Conservation (phyloP, 768 basidiomycete genomes). For the Mycena venus region DNA sequence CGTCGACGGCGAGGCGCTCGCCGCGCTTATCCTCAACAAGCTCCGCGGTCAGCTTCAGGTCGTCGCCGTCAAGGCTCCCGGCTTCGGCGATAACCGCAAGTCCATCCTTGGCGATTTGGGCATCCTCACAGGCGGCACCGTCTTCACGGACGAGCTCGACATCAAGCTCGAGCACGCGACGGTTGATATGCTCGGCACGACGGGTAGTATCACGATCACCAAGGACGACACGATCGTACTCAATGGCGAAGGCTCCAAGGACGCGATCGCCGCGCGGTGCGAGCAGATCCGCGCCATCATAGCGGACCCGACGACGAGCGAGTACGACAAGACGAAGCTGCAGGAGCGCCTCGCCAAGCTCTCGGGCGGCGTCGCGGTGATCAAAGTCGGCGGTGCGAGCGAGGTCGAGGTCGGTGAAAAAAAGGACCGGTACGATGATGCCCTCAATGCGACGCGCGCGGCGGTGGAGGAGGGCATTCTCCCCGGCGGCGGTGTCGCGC, state of each 20-base stretch:
- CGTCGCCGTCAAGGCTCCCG: constrained; percentile 95
- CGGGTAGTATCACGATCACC: constrained; percentile 93
- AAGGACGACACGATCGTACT: constrained; percentile 98
- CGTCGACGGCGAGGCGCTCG: constrained; percentile 96
- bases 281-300: constrained; percentile 94
- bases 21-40: constrained; percentile 99
- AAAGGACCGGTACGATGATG: constrained; percentile 99
- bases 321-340: constrained; percentile 94
- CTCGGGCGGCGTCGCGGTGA: constrained; percentile 96
- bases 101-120: constrained; percentile 96
- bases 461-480: constrained; percentile 99
- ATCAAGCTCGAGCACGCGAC: constrained; percentile 96
- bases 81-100: constrained; percentile 99
- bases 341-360: constrained; percentile 98
- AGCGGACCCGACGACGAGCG: constrained; percentile 86
- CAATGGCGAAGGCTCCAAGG: constrained; percentile 94
- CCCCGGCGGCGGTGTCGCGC: constrained; percentile 95
- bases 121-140: constrained; percentile 97
- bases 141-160: constrained; percentile 97
- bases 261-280: constrained; percentile 91
- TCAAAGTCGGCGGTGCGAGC: constrained; percentile 93
- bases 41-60: constrained; percentile 97
- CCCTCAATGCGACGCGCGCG: constrained; percentile 97
- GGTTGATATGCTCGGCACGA: constrained; percentile 89
- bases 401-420: constrained; percentile 99